A percentile compares a stretch with the other conserved stretches of the same genome.
Evolutionary conservation across 345 rosid species (phyloP).

Genomic region (Populus simonii): DNA sequence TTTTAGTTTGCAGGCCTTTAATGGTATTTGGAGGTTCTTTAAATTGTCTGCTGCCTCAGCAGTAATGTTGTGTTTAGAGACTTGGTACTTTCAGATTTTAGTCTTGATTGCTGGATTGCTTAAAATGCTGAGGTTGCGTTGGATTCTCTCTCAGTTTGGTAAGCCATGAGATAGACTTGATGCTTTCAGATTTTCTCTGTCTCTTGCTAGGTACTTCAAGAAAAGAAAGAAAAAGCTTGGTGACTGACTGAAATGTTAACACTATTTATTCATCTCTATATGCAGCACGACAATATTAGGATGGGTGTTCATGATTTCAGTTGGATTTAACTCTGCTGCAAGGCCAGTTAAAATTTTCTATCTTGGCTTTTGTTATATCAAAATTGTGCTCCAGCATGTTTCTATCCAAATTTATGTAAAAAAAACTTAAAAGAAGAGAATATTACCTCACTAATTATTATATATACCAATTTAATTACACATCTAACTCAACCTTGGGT

Average conservation of each 20-base stretch:
- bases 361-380: no score
- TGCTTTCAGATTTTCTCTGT: neutral
- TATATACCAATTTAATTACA: no score
- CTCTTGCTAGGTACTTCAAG: neutral
- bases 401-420: no score
- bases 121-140: conserved; percentile 14
- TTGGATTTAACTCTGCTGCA: conserved; percentile 31
- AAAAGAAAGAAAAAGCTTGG: neutral
- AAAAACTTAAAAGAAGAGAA: no score
- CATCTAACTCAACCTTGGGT: no score
- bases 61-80: conserved; percentile 28
- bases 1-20: conserved; percentile 17
- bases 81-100: conserved; percentile 26
- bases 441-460: no score
- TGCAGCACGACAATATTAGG: conserved; percentile 27
- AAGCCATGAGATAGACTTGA: neutral
- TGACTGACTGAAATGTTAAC: neutral
- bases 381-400: no score
- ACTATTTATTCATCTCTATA: neutral
- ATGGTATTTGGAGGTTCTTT: conserved; percentile 17
- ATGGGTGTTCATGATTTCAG: conserved; percentile 27
- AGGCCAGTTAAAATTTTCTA: conserved; percentile 7
- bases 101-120: conserved; percentile 29
- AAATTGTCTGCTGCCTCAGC: conserved; percentile 30
- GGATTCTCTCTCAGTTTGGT: conserved; percentile 31